Conservation (phyloP, 2,329 filamentous ascomycete species). For the Venturia carpophila region DNA sequence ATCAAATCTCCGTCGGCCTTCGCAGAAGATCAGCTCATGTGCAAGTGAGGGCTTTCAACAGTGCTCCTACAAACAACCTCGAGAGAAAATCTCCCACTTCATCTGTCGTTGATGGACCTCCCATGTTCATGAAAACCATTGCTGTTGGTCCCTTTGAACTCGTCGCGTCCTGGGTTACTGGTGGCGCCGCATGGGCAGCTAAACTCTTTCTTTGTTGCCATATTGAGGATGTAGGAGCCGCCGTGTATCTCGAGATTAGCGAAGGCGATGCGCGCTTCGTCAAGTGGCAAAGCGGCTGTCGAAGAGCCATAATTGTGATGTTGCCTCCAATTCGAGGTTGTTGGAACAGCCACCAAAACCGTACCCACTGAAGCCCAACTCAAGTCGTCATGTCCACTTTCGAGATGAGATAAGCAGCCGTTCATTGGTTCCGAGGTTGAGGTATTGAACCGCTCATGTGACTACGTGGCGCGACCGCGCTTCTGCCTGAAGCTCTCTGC, state of each 20-base stretch:
- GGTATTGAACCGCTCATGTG: background rate
- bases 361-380: background rate
- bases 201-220: constrained; percentile 27
- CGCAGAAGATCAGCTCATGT: constrained; percentile 14
- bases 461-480: background rate
- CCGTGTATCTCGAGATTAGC: constrained; percentile 25
- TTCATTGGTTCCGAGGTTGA: background rate
- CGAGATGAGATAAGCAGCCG: background rate
- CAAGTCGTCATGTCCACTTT: background rate
- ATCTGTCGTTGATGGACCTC: constrained; percentile 77
- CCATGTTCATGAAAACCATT: constrained; percentile 99
- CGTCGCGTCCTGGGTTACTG: constrained; percentile 69
- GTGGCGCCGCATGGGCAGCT: constrained; percentile 44
- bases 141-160: constrained; percentile 76
- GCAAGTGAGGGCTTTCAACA: background rate
- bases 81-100: constrained; percentile 88
- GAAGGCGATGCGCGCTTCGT: constrained; percentile 28
- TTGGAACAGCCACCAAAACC: background rate
- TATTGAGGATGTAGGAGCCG: constrained; percentile 26
- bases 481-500: constrained; percentile 1
- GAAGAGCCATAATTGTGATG: constrained; percentile 36
- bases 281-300: constrained; percentile 28
- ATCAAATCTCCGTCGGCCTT: constrained; percentile 91
- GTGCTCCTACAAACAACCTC: constrained; percentile 69
- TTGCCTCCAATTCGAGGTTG: background rate